Conservation (phyloP, 2,329 filamentous ascomycete species). For the Fusarium tupiense region DNA sequence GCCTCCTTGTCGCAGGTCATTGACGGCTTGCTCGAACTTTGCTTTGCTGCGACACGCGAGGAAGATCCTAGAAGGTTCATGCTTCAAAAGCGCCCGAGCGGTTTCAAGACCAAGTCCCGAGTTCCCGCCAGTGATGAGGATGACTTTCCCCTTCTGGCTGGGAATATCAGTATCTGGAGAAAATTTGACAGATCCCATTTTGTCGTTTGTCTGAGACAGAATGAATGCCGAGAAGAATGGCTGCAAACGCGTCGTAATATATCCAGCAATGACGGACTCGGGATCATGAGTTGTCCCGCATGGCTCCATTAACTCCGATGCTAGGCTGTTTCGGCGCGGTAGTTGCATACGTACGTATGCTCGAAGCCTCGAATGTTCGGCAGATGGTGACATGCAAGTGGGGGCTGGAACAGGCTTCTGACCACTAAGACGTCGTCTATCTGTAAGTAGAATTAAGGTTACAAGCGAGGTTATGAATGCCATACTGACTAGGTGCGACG, state of each 20-base stretch:
- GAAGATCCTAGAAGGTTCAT: background rate
- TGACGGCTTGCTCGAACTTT: background rate
- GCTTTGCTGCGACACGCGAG: conserved; percentile 6
- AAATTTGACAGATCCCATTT: background rate
- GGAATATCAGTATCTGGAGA: background rate
- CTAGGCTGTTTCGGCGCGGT: background rate
- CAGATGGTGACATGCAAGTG: background rate
- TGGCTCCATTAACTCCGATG: background rate
- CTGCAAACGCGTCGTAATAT: fast-evolving
- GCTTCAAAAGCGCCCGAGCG: background rate
- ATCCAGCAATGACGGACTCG: background rate
- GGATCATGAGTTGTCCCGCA: background rate
- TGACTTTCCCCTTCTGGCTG: background rate
- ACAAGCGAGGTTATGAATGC: no score
- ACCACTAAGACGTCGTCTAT: background rate
- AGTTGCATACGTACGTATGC: background rate
- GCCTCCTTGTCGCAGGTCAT: background rate
- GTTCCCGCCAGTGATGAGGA: conserved; percentile 11
- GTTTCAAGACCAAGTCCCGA: background rate
- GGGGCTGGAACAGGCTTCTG: background rate
- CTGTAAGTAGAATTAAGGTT: background rate
- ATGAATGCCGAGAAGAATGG: fast-evolving
- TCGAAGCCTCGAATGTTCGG: background rate
- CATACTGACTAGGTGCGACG: no score
- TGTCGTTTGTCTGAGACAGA: fast-evolving